phyloP scores from a whole-genome alignment of 805 yeast species.

The Candida vaughaniae region DNA sequence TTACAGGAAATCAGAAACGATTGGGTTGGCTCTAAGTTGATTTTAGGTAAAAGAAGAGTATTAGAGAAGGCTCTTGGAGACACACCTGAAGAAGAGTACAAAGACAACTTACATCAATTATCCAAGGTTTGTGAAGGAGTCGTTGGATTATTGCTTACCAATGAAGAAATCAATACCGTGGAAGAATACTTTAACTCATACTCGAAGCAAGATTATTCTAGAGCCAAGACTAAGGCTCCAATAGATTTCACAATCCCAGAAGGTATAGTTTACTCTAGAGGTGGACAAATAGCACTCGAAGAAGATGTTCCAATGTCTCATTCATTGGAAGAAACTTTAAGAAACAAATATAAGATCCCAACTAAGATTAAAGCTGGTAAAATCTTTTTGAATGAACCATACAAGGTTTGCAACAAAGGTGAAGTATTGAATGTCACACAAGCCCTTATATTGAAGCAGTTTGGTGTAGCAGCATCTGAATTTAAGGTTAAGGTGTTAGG shows the following conservation, averaged over 20 bases:
- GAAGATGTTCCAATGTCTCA: conserved; percentile 98
- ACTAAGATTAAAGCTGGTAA: conserved; percentile 90
- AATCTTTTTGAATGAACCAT: conserved; percentile 72
- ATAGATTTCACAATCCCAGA: conserved; percentile 81
- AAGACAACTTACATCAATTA: conserved; percentile 74
- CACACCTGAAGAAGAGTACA: conserved; percentile 84
- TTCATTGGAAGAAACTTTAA: conserved; percentile 88
- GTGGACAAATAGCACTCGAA: conserved; percentile 85
- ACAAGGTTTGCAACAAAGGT: conserved; percentile 76
- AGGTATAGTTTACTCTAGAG: conserved; percentile 91
- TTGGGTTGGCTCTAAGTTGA: conserved; percentile 87
- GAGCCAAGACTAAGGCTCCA: conserved; percentile 86
- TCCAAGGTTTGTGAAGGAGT: conserved; percentile 68
- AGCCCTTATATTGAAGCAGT: conserved; percentile 87
- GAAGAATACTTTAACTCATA: conserved; percentile 79
- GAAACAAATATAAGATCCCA: conserved; percentile 88
- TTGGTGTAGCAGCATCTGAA: conserved; percentile 92
- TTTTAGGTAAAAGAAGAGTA: conserved; percentile 91
- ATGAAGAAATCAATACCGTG: conserved; percentile 89
- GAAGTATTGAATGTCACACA: conserved; percentile 84
- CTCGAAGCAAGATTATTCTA: conserved; percentile 76
- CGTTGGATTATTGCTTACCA: conserved; percentile 84
- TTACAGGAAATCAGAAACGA: conserved; percentile 89
- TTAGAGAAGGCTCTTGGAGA: conserved; percentile 91
- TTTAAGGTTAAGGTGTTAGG: conserved; percentile 82